Evolutionary conservation across 2,329 filamentous ascomycete species (phyloP).

Genomic region (Pseudocercospora vitis): DNA sequence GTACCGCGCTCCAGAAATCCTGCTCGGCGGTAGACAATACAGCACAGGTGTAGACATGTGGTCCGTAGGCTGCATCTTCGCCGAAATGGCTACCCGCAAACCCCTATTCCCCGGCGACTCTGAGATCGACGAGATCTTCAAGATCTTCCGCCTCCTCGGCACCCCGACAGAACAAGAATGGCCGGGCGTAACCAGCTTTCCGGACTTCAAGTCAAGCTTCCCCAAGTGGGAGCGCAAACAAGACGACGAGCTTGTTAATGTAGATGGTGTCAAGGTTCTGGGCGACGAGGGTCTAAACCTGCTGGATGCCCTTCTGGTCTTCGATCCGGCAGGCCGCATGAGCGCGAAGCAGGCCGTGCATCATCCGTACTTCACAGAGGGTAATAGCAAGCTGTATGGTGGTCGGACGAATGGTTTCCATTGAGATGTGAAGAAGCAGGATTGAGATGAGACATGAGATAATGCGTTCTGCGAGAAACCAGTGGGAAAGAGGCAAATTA

Average conservation of each 20-base stretch:
- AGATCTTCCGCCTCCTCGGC: slow-evolving; percentile 98
- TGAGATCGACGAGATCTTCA: slow-evolving; percentile 94
- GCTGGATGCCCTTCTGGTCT: slow-evolving; percentile 84
- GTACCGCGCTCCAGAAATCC: slow-evolving; percentile 95
- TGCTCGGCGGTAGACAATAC: slow-evolving; percentile 91
- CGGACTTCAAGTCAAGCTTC: slow-evolving; percentile 96
- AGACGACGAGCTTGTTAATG: slow-evolving; percentile 76
- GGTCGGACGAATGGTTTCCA: slow-evolving; percentile 10
- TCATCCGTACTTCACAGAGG: slow-evolving; percentile 88
- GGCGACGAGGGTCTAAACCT: slow-evolving; percentile 81
- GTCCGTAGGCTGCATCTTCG: slow-evolving; percentile 99
- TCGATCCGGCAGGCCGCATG: slow-evolving; percentile 87
- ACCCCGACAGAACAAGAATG: slow-evolving; percentile 93
- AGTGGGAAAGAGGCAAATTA: neutral
- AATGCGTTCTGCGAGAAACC: slow-evolving; percentile 1
- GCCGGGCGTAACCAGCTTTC: slow-evolving; percentile 91
- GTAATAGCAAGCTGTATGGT: slow-evolving; percentile 39
- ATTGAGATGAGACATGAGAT: slow-evolving; percentile 10
- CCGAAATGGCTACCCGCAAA: slow-evolving; percentile 96
- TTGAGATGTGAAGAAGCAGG: neutral
- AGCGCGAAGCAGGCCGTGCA: slow-evolving; percentile 81
- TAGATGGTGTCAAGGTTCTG: slow-evolving; percentile 51
- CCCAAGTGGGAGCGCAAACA: slow-evolving; percentile 89
- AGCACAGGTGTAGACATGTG: slow-evolving; percentile 99
- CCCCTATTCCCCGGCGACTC: slow-evolving; percentile 96